Evolutionary conservation across 495 filamentous ascomycete genomes (phyloP).

Genomic region (Barbatosphaeria neglecta): DNA sequence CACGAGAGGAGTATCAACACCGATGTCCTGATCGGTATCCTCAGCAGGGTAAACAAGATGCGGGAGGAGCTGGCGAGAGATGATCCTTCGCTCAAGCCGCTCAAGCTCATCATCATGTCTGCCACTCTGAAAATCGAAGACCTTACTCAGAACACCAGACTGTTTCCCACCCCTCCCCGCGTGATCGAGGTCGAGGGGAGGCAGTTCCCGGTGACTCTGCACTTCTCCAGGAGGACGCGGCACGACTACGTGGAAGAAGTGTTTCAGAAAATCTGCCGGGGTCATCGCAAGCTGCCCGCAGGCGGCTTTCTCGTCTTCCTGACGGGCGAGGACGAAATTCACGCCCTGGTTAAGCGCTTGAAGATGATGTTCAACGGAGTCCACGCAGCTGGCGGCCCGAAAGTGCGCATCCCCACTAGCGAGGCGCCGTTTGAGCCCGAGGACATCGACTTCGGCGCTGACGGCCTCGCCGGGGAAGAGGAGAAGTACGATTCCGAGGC

Average conservation of each 20-base stretch:
- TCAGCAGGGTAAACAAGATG: constrained; percentile 81
- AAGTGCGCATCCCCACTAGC: constrained; percentile 59
- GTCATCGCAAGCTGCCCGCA: constrained; percentile 81
- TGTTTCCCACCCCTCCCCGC: constrained; percentile 75
- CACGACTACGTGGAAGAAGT: constrained; percentile 83
- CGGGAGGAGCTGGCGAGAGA: constrained; percentile 31
- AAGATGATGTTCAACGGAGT: constrained; percentile 55
- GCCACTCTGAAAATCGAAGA: constrained; percentile 86
- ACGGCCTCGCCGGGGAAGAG: constrained; percentile 34
- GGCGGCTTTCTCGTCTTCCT: constrained; percentile 93
- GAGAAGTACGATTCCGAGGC: constrained; percentile 39
- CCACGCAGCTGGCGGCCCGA: constrained; percentile 42
- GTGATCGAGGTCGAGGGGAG: constrained; percentile 87
- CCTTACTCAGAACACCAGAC: constrained; percentile 67
- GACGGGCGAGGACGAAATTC: constrained; percentile 89
- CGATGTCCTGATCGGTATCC: constrained; percentile 92
- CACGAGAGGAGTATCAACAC: constrained; percentile 97
- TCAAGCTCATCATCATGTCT: constrained; percentile 98
- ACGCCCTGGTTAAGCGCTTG: constrained; percentile 60
- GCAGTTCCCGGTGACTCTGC: constrained; percentile 78
- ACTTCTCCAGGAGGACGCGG: constrained; percentile 75
- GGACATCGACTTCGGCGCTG: constrained; percentile 72
- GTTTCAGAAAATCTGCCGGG: constrained; percentile 76
- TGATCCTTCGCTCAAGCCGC: constrained; percentile 48
- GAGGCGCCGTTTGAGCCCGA: constrained; percentile 77